Conservation (phyloP, 2,329 filamentous ascomycete species). For the Tolypocladium cylindrosporum region DNA sequence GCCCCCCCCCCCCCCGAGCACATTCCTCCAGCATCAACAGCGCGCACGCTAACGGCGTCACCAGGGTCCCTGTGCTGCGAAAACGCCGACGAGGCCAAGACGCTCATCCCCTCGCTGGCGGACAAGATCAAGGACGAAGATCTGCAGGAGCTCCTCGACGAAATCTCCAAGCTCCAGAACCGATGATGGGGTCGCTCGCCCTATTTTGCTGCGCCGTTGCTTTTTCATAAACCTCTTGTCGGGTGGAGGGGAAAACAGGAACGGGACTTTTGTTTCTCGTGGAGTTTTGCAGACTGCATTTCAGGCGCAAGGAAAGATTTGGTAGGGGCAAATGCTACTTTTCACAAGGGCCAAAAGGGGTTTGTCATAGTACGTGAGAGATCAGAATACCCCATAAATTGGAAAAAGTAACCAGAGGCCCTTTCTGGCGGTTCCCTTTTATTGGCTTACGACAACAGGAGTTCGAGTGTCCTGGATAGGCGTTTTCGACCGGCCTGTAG, state of each 20-base stretch:
- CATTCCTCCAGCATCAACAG: background rate
- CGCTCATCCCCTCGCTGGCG: constrained; percentile 77
- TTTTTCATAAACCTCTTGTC: background rate
- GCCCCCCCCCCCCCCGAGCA: background rate
- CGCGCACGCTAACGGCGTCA: background rate
- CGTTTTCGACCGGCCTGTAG: background rate
- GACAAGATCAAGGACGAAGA: constrained; percentile 89
- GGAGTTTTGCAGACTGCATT: background rate
- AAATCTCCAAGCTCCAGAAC: constrained; percentile 70
- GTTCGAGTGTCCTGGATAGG: background rate
- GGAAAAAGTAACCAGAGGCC: background rate
- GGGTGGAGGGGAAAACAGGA: background rate
- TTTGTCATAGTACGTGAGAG: background rate
- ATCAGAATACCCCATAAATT: constrained; percentile 2
- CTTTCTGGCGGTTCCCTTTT: background rate
- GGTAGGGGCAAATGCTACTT: background rate
- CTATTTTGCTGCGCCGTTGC: background rate
- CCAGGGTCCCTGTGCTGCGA: constrained; percentile 86
- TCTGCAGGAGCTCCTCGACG: constrained; percentile 76
- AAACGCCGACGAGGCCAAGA: constrained; percentile 90
- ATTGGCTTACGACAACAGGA: background rate
- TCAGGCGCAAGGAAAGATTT: constrained; percentile 1
- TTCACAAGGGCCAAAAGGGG: background rate
- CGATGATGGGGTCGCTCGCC: constrained; percentile 11
- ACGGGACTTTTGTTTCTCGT: background rate